phyloP scores from a whole-genome alignment of 2,329 filamentous ascomycete genomes.

The Penicillium sp. region DNA sequence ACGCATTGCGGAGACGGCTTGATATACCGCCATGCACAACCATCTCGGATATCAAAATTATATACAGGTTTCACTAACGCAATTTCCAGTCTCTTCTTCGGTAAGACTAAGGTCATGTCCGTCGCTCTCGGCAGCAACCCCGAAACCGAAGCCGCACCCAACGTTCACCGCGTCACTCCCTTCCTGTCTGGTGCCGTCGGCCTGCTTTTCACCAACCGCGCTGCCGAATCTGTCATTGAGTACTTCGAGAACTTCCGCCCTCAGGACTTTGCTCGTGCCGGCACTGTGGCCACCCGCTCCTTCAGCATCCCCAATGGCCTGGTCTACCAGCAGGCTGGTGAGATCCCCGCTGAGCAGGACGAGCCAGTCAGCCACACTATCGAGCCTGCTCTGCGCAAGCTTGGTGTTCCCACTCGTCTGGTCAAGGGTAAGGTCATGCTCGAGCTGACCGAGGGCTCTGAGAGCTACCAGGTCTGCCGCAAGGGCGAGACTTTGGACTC shows the following conservation, averaged over 20 bases:
- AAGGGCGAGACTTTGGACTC: conserved; percentile 84
- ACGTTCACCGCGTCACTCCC: conserved; percentile 67
- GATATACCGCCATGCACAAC: not conserved
- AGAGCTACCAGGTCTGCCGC: conserved; percentile 73
- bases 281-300: conserved; percentile 68
- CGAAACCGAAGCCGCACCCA: conserved; percentile 77
- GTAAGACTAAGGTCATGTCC: conserved; percentile 98
- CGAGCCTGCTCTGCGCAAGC: conserved; percentile 84
- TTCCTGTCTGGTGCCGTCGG: conserved; percentile 82
- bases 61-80: conserved; percentile 2
- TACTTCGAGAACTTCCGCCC: conserved; percentile 73
- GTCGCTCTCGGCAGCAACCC: conserved; percentile 81
- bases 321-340: conserved; percentile 75
- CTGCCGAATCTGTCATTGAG: conserved; percentile 62
- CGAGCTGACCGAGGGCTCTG: conserved; percentile 49
- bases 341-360: conserved; percentile 77
- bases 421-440: conserved; percentile 84
- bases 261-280: conserved; percentile 88
- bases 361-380: conserved; percentile 82
- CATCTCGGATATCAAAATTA: not conserved
- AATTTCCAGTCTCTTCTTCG: conserved; percentile 79
- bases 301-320: conserved; percentile 82
- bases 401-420: conserved; percentile 86
- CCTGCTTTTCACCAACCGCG: conserved; percentile 82
- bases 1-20: not conserved